A percentile compares a stretch with the other conserved stretches of the same genome.
These are phyloP conservation scores for Rhizophagus sp. DNA, from an alignment of 192 early-diverging fungal genomes.

Conservation along the genomic window DNA sequence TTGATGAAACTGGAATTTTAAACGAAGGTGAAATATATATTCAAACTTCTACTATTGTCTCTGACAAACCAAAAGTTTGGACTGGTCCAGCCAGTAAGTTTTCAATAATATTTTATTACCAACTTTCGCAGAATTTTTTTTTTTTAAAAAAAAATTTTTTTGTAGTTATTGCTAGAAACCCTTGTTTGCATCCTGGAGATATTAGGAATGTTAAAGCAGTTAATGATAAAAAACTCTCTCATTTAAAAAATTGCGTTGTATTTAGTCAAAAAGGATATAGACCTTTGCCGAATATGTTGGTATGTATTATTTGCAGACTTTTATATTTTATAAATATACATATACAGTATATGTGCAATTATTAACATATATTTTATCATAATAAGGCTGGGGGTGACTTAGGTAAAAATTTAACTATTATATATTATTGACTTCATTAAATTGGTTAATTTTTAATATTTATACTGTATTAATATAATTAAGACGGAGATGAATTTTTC, in stretches of 20 bases:
- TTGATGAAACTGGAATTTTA: slow-evolving; percentile 51
- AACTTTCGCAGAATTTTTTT: too few species aligned
- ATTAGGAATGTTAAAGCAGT: slow-evolving; percentile 55
- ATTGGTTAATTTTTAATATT: too few species aligned
- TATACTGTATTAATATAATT: too few species aligned
- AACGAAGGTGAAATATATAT: not conserved
- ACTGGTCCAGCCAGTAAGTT: not conserved
- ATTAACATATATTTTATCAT: not conserved
- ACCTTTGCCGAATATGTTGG: slow-evolving; percentile 69
- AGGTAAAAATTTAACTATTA: not conserved
- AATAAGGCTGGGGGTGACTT: slow-evolving; percentile 2
- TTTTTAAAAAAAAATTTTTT: not conserved
- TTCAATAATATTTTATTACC: not conserved
- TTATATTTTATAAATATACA: not conserved
- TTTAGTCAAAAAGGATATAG: slow-evolving; percentile 69
- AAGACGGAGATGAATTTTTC: slow-evolving; percentile 27
- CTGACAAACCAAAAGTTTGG: not conserved
- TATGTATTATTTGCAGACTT: slow-evolving; percentile 65
- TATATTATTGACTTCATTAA: not conserved
- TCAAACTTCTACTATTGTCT: slow-evolving; percentile 29
- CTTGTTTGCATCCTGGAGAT: slow-evolving; percentile 69
- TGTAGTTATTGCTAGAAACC: slow-evolving; percentile 53
- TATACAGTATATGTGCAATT: not conserved
- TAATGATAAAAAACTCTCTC: slow-evolving; percentile 40
- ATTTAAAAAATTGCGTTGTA: slow-evolving; percentile 69